phyloP scores from a whole-genome alignment of 148 eudicot genomes.

The Simmondsia chinensis region DNA sequence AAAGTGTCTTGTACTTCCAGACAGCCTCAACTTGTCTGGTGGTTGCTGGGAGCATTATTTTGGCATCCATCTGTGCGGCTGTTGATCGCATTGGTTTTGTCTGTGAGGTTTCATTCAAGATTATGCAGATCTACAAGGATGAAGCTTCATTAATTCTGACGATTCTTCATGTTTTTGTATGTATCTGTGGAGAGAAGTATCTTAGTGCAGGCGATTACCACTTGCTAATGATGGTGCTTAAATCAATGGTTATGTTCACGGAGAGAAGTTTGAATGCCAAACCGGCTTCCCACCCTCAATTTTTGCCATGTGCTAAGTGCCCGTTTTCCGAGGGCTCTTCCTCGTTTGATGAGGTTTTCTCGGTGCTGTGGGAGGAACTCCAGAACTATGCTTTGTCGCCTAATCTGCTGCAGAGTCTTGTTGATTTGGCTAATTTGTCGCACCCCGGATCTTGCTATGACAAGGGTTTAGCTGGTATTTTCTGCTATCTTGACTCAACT shows the following conservation, averaged over 20 bases:
- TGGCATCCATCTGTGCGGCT: constrained; percentile 60
- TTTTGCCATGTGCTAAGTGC: constrained; percentile 40
- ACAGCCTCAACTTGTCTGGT: constrained; percentile 39
- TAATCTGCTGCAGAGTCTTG: constrained; percentile 3
- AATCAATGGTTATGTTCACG: constrained; percentile 35
- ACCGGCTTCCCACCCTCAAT: constrained; percentile 14
- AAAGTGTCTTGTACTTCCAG: constrained; percentile 15
- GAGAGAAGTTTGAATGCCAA: constrained; percentile 23
- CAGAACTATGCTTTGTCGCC: constrained; percentile 10
- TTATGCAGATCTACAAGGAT: constrained; percentile 21
- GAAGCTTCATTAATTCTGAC: constrained; percentile 28
- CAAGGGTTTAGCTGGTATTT: not conserved
- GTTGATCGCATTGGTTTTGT: constrained; percentile 36
- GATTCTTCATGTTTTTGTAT: constrained; percentile 67
- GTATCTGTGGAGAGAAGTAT: constrained; percentile 48
- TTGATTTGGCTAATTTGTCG: constrained; percentile 4
- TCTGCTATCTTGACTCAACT: constrained; percentile 10
- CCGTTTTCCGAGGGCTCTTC: constrained; percentile 48
- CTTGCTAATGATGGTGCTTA: constrained; percentile 41
- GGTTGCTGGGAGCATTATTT: constrained; percentile 38
- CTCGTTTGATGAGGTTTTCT: constrained; percentile 37
- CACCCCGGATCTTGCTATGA: not conserved
- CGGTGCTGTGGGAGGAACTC: constrained; percentile 41
- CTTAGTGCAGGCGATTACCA: constrained; percentile 20
- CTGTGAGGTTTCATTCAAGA: constrained; percentile 54